Percentiles rank a stretch among this genome's conserved stretches.
Conservation (phyloP, 2,329 filamentous ascomycete genomes). For the Epichloe coenophiala region DNA sequence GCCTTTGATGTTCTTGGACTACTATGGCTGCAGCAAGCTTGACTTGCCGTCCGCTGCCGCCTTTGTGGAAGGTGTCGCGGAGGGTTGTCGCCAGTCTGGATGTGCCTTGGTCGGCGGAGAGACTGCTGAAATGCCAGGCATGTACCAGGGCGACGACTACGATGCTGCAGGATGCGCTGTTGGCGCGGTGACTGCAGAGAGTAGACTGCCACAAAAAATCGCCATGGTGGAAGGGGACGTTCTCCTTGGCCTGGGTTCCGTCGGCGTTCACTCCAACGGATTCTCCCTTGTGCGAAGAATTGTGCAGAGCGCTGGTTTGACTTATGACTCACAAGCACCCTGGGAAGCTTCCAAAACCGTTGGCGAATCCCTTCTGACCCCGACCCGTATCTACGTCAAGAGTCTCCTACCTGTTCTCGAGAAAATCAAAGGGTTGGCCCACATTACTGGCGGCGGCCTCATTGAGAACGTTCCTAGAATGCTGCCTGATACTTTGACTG, state of each 20-base stretch:
- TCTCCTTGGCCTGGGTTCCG: conserved; percentile 72
- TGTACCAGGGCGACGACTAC: conserved; percentile 81
- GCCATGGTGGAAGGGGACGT: conserved; percentile 74
- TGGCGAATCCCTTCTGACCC: conserved; percentile 69
- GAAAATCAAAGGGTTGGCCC: conserved; percentile 80
- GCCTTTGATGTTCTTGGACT: conserved; percentile 93
- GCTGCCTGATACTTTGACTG: conserved; percentile 66
- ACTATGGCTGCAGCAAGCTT: conserved; percentile 86
- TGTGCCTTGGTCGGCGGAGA: conserved; percentile 91
- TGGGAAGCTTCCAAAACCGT: conserved; percentile 55
- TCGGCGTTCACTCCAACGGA: conserved; percentile 88
- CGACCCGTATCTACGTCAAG: conserved; percentile 89
- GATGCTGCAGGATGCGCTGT: conserved; percentile 86
- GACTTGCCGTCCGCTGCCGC: conserved; percentile 62
- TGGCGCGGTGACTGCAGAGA: conserved; percentile 59
- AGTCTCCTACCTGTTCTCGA: conserved; percentile 54
- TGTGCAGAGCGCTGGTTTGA: conserved; percentile 56
- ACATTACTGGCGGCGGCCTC: conserved; percentile 92
- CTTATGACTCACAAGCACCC: conserved; percentile 59
- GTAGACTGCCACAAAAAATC: conserved; percentile 58
- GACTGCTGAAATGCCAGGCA: conserved; percentile 95
- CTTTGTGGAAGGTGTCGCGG: conserved; percentile 86
- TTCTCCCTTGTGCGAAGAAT: conserved; percentile 94
- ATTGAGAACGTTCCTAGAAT: conserved; percentile 91
- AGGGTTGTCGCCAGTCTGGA: conserved; percentile 70